Evolutionary conservation across 345 rosid genomes (phyloP).

Genomic region (Euphorbia tirucalli): DNA sequence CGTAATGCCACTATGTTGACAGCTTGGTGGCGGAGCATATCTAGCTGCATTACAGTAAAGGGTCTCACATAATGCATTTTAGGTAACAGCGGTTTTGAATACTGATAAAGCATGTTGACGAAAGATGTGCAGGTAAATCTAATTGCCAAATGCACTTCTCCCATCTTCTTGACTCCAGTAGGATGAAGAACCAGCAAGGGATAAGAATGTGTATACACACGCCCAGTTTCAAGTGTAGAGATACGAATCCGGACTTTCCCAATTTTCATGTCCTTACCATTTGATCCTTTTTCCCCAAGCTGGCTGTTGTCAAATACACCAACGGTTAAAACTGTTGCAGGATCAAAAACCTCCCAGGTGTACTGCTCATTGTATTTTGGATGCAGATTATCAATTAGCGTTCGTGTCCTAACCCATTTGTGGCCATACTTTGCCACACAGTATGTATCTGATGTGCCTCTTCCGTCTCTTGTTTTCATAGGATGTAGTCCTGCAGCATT

Average conservation of each 20-base stretch:
- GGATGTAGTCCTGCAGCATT: constrained; percentile 36
- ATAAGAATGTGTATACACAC: constrained; percentile 32
- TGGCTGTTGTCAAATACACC: constrained; percentile 35
- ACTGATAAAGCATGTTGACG: constrained; percentile 33
- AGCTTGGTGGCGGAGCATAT: constrained; percentile 38
- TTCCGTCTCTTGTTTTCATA: constrained; percentile 33
- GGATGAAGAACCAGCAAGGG: constrained; percentile 35
- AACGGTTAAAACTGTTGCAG: constrained; percentile 34
- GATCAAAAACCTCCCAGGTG: constrained; percentile 36
- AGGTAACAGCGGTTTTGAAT: constrained; percentile 27
- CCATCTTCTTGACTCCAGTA: constrained; percentile 35
- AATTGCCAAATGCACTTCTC: constrained; percentile 34
- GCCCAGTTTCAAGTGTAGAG: constrained; percentile 36
- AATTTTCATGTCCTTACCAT: constrained; percentile 30
- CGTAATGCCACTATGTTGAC: constrained; percentile 34
- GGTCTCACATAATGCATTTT: constrained; percentile 40
- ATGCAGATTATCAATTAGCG: constrained; percentile 25
- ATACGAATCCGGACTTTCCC: constrained; percentile 36
- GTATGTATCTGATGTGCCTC: constrained; percentile 34
- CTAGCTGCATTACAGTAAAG: constrained; percentile 29
- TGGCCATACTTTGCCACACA: constrained; percentile 36
- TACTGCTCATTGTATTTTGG: constrained; percentile 36
- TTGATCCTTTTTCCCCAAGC: constrained; percentile 29
- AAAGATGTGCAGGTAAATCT: constrained; percentile 34
- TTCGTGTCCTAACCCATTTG: constrained; percentile 37